A percentile compares a stretch with the other conserved stretches of the same genome.
phyloP scores from a whole-genome alignment of 2,329 filamentous ascomycete species.

The Phyllosticta citrichinensis region DNA sequence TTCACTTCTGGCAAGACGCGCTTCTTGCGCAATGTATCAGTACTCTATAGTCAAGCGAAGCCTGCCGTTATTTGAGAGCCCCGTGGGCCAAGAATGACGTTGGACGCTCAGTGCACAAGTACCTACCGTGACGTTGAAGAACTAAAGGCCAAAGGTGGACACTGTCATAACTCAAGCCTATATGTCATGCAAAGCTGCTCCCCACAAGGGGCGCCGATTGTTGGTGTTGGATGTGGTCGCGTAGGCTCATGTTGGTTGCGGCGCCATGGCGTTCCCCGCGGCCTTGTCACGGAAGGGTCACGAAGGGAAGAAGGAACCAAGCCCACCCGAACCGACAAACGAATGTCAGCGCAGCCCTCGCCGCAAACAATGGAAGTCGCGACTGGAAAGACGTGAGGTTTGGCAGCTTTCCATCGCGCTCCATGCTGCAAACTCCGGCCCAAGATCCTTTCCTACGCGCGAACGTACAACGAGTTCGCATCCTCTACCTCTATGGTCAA shows the following conservation, averaged over 20 bases:
- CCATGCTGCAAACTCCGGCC: not conserved
- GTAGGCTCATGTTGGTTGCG: not conserved
- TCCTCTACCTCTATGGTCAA: not conserved
- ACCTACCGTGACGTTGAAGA: not conserved
- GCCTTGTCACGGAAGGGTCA: not conserved
- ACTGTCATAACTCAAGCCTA: too few relatives aligned
- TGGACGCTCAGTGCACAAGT: not conserved
- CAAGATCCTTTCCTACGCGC: not conserved
- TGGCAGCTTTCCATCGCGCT: not conserved
- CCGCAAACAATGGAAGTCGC: not conserved
- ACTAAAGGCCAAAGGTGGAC: too few relatives aligned
- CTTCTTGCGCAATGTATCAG: conserved; percentile 9
- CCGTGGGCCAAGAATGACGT: not conserved
- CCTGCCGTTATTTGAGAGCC: not conserved
- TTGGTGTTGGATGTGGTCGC: too few relatives aligned
- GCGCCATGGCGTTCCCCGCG: not conserved
- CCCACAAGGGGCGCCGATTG: too few relatives aligned
- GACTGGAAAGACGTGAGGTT: not conserved
- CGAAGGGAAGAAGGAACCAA: not conserved
- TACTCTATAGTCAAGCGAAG: not conserved
- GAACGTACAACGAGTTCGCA: not conserved
- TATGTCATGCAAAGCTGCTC: too few relatives aligned
- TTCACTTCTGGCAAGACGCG: conserved; percentile 1
- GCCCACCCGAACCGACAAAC: not conserved
- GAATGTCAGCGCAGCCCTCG: not conserved